Evolutionary conservation across 2,329 filamentous ascomycete genomes (phyloP), one percentile per base, ranked within the genome.

Genomic region (Pseudocercospora musae): DNA sequence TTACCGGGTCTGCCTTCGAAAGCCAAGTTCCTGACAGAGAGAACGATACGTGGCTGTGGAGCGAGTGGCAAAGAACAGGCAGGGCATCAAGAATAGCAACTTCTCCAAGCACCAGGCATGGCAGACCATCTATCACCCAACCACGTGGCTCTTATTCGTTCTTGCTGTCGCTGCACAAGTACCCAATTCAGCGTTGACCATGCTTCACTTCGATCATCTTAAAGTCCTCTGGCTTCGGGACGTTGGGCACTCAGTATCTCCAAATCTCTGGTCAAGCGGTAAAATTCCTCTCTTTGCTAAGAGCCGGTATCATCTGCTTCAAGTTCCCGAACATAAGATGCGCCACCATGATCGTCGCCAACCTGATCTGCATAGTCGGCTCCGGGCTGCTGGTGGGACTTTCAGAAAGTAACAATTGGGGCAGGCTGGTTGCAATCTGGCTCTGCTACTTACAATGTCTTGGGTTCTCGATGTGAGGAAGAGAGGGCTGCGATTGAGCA

Each of bases 141-240:
- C 87, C 72, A 85, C 84, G 0, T 87, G 84, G 84, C 77, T 87
- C 13, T 69, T 87, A 4, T 85, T 85, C 61, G 64, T 85, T 33
- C 79, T 83, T 72, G 81, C 82, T 0, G 75, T 80, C 15, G 82
- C 80, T 0, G 83, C 83, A 0, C 82, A 86, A 64, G 77, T 86
- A 1, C 84, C 84, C 0, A 87, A 86, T 59, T 79, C 82, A 0
- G 84, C 83, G 0, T 70, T 86, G 42, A 86, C 84, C 0, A 83
- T n/a, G 78, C 63, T 82, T 83, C 66, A 79, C 77, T 1, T 81
- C 79, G 8, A 75, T 83, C 25, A 81, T 83, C 57, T 78, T 83
- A 62, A 74, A 75, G 21, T 79, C 79, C 4, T 80, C 80, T 53
- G 77, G 78, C 18, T 77, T 83, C 67, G 78, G 79, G 56, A 81